Percentiles rank a stretch among this genome's conserved stretches.
Evolutionary conservation across 768 basidiomycete genomes (phyloP).

Genomic region (Cystofilobasidium capitatum): DNA sequence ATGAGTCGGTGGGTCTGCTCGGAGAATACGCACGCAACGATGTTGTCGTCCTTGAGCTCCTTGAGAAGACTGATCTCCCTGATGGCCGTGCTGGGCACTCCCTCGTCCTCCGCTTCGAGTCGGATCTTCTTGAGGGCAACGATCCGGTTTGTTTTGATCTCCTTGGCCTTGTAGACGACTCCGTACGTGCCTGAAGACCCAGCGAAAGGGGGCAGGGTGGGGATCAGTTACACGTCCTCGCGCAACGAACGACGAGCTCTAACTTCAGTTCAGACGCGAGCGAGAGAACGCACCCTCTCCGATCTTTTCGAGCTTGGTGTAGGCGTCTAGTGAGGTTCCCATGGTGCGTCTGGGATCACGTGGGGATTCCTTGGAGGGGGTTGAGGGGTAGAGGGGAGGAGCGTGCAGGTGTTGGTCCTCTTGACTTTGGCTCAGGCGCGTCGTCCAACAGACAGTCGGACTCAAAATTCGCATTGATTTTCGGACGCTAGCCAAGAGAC

Average conservation of each 20-base stretch:
- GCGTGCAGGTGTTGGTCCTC: neutral
- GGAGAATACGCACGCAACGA: constrained; percentile 67
- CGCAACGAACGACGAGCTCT: neutral
- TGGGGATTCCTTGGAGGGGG: neutral
- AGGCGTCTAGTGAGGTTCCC: too few relatives aligned
- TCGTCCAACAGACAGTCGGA: neutral
- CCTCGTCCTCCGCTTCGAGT: constrained; percentile 96
- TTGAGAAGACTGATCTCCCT: constrained; percentile 95
- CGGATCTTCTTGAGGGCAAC: constrained; percentile 99
- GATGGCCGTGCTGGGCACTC: constrained; percentile 95
- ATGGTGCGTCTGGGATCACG: too few relatives aligned
- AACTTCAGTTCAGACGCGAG: neutral
- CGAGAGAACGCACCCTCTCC: constrained; percentile 53
- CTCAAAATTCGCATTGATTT: too few relatives aligned
- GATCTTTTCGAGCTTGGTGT: constrained; percentile 76
- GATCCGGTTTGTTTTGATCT: constrained; percentile 63
- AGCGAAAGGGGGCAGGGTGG: neutral
- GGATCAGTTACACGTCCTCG: neutral
- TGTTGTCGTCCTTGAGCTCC: constrained; percentile 90
- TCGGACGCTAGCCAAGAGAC: too few relatives aligned
- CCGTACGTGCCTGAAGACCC: constrained; percentile 74
- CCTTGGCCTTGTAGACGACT: constrained; percentile 94
- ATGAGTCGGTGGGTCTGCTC: too few relatives aligned
- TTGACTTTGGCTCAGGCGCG: constrained; percentile 2
- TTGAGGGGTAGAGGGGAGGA: neutral